Base-by-base conservation (phyloP, 108 stramenopile genomes). In the Nannochloropsis gaditana region DNA sequence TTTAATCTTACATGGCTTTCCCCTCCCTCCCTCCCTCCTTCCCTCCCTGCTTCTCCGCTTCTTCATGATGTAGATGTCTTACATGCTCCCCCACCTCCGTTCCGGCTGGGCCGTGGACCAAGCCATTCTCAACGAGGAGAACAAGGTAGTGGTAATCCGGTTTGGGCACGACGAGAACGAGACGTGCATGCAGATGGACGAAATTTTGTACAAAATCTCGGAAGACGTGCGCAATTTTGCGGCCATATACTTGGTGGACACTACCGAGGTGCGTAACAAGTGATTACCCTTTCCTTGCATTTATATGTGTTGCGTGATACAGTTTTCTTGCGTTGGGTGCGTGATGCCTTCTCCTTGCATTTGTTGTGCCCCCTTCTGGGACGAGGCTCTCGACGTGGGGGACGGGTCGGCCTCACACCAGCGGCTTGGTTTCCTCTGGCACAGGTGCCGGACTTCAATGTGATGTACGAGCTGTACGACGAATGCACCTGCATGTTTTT, bases 51-150 rank as follows among this genome's bases (percentile, higher is more conserved):
- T 31, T 31, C 31, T 31, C 31, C 31, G 31, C 31, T 31, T 31
- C 31, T 31, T 31, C 31, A 79, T 19, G 73, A 86, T 82, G 31
- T 42, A 85, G 45, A 93, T 93, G 93, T 87, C 91, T 73, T 99
- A 99, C 87, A 91, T 98, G 84, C 92, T 99, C 45, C 97, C 97
- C 9, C 99, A 98, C 88, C 91, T 98, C 81, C 92, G 93, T 81
- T 93, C 92, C 81, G 97, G 99, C 50, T 99, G 96, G 96, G 97
- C 97, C 82, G 97, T 98, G 79, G 99, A 99, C 89, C 99, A 99
- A 87, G 99, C 99, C 43, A 99, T 99, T 86, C 86, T 99, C 2
- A 96, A 93, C 73, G 99, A 97, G 91, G 99, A 99, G 89, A 97
- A 98, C 83, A 93, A 97, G 42, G 99, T 98, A 42, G 96, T 99